Percentiles rank a stretch among this genome's conserved stretches.
These are phyloP conservation scores for Apiospora marii DNA, from an alignment of 2,329 filamentous ascomycete species.

Conservation along the genomic window DNA sequence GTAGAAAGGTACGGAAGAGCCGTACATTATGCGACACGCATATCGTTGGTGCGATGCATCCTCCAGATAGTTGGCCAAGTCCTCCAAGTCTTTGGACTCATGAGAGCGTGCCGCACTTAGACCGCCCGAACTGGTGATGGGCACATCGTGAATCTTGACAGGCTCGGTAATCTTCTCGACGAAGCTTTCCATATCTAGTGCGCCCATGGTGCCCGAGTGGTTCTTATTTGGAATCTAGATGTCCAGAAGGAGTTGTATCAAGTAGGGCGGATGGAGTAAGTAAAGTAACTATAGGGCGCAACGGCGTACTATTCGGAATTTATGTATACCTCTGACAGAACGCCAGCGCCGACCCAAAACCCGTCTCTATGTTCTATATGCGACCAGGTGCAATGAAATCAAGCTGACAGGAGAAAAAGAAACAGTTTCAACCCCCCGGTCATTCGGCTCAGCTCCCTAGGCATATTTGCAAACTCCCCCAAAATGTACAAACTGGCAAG, in stretches of 20 bases:
- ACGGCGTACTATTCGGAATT: background rate
- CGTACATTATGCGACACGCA: constrained; percentile 35
- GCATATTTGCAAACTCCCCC: background rate
- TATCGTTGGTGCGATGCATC: constrained; percentile 26
- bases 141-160: constrained; percentile 33
- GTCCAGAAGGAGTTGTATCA: constrained; percentile 26
- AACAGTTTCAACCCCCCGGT: background rate
- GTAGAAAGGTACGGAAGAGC: constrained; percentile 22
- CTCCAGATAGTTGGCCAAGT: constrained; percentile 30
- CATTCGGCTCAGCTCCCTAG: constrained; percentile 2
- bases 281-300: background rate
- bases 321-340: background rate
- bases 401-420: constrained; percentile 4
- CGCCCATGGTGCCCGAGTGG: background rate
- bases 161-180: constrained; percentile 33
- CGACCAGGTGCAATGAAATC: background rate
- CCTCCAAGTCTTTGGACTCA: constrained; percentile 28
- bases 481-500: constrained; percentile 10
- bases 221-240: background rate
- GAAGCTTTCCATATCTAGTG: constrained; percentile 30
- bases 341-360: background rate
- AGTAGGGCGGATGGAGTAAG: background rate
- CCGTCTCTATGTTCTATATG: background rate
- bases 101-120: constrained; percentile 22
- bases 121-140: constrained; percentile 23